These are phyloP conservation scores for Penicillium antarcticum DNA, from an alignment of 495 filamentous ascomycete species.

Conservation along the genomic window DNA sequence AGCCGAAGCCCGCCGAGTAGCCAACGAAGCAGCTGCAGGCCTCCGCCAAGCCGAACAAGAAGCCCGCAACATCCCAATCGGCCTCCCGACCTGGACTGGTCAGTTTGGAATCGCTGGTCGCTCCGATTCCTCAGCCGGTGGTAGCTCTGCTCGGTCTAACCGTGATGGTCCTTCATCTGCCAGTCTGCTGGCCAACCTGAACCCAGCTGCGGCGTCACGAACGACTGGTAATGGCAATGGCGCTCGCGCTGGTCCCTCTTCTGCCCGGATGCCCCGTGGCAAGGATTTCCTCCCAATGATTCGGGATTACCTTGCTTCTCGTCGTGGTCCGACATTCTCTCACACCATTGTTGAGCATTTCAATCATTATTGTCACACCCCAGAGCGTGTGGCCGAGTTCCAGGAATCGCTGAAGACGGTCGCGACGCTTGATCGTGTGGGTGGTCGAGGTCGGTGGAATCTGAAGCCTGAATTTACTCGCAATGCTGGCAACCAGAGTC, in stretches of 20 bases:
- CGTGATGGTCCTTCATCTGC: conserved; percentile 51
- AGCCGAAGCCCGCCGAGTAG: conserved; percentile 74
- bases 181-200: conserved; percentile 57
- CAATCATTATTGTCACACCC: conserved; percentile 55
- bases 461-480: conserved; percentile 56
- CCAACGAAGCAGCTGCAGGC: conserved; percentile 69
- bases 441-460: conserved; percentile 57
- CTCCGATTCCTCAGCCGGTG: conserved; percentile 30
- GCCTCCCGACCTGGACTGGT: conserved; percentile 93
- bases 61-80: conserved; percentile 68
- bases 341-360: conserved; percentile 82
- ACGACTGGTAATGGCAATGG: not conserved
- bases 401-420: conserved; percentile 59
- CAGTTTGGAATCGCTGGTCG: conserved; percentile 70
- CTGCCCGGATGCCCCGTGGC: conserved; percentile 27
- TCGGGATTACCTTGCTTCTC: conserved; percentile 64
- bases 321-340: conserved; percentile 68
- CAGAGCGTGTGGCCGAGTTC: conserved; percentile 57
- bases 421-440: conserved; percentile 50
- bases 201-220: conserved; percentile 27
- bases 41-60: conserved; percentile 70
- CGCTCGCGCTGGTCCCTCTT: conserved; percentile 25
- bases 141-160: conserved; percentile 33
- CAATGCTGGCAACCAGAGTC: not conserved
- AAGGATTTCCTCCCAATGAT: conserved; percentile 71